Conservation (phyloP, 192 early-diverging fungal species). For the Coemansia sp. region DNA sequence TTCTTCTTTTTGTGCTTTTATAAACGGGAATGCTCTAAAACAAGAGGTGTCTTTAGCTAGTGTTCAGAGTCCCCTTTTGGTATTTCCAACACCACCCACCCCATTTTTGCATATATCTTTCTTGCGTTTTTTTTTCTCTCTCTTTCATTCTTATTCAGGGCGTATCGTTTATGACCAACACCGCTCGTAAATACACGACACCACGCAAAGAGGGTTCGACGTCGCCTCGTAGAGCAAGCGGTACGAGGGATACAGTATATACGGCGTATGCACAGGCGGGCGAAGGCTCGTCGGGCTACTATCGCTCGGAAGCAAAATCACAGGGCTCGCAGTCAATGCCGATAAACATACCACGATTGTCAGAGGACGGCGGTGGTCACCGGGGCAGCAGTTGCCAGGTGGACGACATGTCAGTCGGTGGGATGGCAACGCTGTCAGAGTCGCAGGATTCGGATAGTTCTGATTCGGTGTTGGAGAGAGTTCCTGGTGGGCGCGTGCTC, state of each 20-base stretch:
- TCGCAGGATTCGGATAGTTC: not conserved
- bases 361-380: not conserved
- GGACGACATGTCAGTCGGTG: conserved; percentile 7
- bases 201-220: conserved; percentile 4
- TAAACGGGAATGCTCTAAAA: conserved; percentile 1
- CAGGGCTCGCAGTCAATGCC: not conserved
- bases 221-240: not conserved
- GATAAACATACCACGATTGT: not conserved
- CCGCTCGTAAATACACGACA: conserved; percentile 4
- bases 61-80: not conserved
- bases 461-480: conserved; percentile 28
- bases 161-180: conserved; percentile 1
- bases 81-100: not conserved
- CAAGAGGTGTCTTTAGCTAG: not conserved
- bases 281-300: not conserved
- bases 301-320: not conserved
- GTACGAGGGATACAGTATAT: not conserved
- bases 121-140: not conserved
- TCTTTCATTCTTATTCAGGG: not conserved
- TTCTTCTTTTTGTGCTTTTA: not conserved
- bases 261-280: not conserved
- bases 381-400: not conserved
- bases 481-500: conserved; percentile 16
- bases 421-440: conserved; percentile 15
- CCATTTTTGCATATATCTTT: not conserved